Conservation (phyloP, 2,329 filamentous ascomycete genomes). For the Paraphaeosphaeria sporulosa region DNA sequence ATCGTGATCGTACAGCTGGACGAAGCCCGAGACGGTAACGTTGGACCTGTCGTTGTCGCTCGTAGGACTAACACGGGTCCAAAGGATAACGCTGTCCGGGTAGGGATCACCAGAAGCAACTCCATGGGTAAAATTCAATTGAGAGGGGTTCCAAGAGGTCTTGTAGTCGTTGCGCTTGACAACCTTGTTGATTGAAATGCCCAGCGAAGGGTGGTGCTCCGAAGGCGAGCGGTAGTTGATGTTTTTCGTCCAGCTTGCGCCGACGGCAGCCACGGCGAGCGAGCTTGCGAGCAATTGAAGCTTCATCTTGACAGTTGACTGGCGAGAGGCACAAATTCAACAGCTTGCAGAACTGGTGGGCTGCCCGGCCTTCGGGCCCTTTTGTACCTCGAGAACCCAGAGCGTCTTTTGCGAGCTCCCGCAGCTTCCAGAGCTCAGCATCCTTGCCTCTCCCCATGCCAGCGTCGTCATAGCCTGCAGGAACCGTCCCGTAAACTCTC, state of each 20-base stretch:
- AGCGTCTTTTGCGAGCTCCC: not conserved
- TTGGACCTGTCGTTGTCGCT: slow-evolving; percentile 53
- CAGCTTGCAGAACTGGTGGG: not conserved
- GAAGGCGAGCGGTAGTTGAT: slow-evolving; percentile 75
- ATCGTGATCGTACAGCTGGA: slow-evolving; percentile 62
- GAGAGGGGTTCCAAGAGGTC: slow-evolving; percentile 29
- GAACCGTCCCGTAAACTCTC: slow-evolving; percentile 31
- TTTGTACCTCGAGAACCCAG: slow-evolving; percentile 28
- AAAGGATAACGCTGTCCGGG: slow-evolving; percentile 47
- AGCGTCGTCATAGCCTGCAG: slow-evolving; percentile 33
- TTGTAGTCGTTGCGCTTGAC: slow-evolving; percentile 58
- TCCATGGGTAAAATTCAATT: slow-evolving; percentile 53
- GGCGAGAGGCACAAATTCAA: not conserved
- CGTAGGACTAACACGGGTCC: slow-evolving; percentile 47
- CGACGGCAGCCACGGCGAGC: slow-evolving; percentile 24
- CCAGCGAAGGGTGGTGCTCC: slow-evolving; percentile 67
- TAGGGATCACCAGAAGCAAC: slow-evolving; percentile 57
- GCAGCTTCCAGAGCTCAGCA: slow-evolving; percentile 13
- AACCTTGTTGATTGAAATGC: slow-evolving; percentile 70
- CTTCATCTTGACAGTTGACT: slow-evolving; percentile 31
- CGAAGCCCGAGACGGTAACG: slow-evolving; percentile 63
- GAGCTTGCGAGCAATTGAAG: slow-evolving; percentile 34
- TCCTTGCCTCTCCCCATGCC: slow-evolving; percentile 12
- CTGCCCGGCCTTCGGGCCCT: slow-evolving; percentile 19
- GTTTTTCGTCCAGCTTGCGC: slow-evolving; percentile 55